phyloP scores from a whole-genome alignment of 305 asterid genomes.

The Fraxinus floribunda region DNA sequence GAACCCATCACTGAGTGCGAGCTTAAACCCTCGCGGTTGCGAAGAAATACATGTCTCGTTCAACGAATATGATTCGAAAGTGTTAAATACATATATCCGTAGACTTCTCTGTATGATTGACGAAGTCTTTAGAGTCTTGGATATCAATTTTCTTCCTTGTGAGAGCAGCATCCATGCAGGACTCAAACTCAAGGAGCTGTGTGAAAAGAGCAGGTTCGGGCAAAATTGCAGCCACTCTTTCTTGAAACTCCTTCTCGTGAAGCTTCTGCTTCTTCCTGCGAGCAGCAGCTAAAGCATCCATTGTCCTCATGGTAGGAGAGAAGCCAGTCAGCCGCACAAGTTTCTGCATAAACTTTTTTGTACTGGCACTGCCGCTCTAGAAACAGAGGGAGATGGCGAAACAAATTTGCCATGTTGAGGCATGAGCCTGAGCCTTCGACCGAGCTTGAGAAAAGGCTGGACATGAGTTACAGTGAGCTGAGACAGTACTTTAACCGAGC shows the following conservation, averaged over 20 bases:
- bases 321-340: conserved; percentile 78
- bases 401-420: conserved; percentile 40
- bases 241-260: conserved; percentile 90
- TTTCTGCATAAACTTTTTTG: conserved; percentile 72
- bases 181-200: conserved; percentile 93
- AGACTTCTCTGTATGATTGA: conserved; percentile 78
- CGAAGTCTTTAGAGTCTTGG: conserved; percentile 81
- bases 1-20: too few species aligned
- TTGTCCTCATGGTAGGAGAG: conserved; percentile 57
- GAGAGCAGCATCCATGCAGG: conserved; percentile 83
- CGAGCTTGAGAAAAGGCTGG: too few species aligned
- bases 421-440: too few species aligned
- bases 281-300: conserved; percentile 78
- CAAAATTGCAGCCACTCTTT: conserved; percentile 85
- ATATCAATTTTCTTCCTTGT: conserved; percentile 88
- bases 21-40: too few species aligned
- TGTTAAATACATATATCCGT: conserved; percentile 80
- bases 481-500: too few species aligned
- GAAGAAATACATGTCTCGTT: too few species aligned
- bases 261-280: conserved; percentile 91
- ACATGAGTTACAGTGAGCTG: too few species aligned
- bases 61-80: conserved; percentile 72
- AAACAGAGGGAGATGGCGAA: conserved; percentile 64
- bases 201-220: conserved; percentile 95
- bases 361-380: conserved; percentile 59